phyloP scores from a whole-genome alignment of 371 early-diverging fungal species.

The Rhizomucor miehei region DNA sequence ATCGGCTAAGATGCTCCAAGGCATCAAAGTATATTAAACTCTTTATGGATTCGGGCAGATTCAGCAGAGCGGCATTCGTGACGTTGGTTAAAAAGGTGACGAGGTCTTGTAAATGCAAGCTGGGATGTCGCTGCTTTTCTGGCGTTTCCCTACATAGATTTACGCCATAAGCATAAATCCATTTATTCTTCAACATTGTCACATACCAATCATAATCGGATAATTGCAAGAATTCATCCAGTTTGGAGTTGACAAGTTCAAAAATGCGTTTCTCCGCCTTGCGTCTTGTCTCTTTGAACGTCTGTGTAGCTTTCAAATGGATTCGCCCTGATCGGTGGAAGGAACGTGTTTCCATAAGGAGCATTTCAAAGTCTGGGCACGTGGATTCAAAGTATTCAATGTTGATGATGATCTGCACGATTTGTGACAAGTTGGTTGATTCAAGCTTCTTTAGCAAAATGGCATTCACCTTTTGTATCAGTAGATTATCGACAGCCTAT shows the following conservation, averaged over 20 bases:
- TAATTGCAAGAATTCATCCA: conserved; percentile 77
- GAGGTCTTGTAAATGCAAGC: conserved; percentile 70
- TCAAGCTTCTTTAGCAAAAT: conserved; percentile 66
- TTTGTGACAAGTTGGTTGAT: conserved; percentile 68
- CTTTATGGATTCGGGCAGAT: conserved; percentile 68
- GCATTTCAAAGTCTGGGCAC: conserved; percentile 75
- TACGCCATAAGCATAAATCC: not conserved
- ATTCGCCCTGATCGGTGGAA: conserved; percentile 58
- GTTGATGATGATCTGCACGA: conserved; percentile 82
- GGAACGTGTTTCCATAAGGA: conserved; percentile 67
- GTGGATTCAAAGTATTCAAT: conserved; percentile 77
- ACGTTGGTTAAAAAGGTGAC: conserved; percentile 69
- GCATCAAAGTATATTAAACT: conserved; percentile 74
- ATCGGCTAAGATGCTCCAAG: conserved; percentile 67
- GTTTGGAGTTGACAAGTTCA: conserved; percentile 76
- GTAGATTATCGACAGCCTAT: conserved; percentile 73
- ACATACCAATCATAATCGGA: conserved; percentile 82
- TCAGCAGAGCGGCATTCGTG: conserved; percentile 67
- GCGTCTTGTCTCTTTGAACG: conserved; percentile 71
- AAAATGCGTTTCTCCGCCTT: conserved; percentile 80
- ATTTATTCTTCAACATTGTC: not conserved
- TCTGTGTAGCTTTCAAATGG: conserved; percentile 64
- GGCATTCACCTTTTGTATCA: conserved; percentile 73
- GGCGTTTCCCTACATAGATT: conserved; percentile 30
- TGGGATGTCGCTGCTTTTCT: conserved; percentile 49